These are phyloP conservation scores for Lathyrus oleraceus DNA, from an alignment of 306 rosid genomes.

Conservation along the genomic window DNA sequence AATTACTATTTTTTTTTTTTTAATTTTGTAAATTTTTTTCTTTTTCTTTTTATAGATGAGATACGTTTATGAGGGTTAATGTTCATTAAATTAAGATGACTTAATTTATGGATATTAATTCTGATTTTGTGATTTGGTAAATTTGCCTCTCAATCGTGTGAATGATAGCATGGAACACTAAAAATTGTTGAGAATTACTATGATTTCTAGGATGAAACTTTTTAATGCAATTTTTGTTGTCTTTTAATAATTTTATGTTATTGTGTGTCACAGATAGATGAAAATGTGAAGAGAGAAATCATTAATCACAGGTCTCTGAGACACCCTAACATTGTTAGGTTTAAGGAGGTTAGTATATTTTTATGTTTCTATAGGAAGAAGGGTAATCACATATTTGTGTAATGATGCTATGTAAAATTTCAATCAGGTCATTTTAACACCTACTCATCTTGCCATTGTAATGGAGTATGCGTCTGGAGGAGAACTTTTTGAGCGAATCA, in stretches of 20 bases:
- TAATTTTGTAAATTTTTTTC: background rate
- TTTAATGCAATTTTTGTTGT: constrained; percentile 5
- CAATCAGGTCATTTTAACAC: constrained; percentile 74
- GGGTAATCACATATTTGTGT: background rate
- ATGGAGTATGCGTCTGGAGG: constrained; percentile 98
- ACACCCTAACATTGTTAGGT: constrained; percentile 93
- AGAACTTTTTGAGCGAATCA: constrained; percentile 78
- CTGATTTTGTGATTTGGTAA: too few species aligned
- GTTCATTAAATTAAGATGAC: too few species aligned
- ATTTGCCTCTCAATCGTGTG: too few species aligned
- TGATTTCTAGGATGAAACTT: background rate
- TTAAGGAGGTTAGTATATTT: constrained; percentile 74
- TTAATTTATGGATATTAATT: too few species aligned
- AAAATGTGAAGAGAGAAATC: constrained; percentile 90
- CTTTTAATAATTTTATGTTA: background rate
- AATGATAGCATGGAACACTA: too few species aligned
- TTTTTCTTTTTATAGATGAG: background rate
- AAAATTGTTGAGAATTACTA: background rate
- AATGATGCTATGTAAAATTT: background rate
- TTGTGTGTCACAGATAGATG: constrained; percentile 77
- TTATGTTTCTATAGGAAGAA: background rate
- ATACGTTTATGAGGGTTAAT: background rate
- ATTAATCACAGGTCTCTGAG: constrained; percentile 95
- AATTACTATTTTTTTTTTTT: background rate
- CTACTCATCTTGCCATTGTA: constrained; percentile 91